Evolutionary conservation across 176 grass and related monocot species (phyloP), one percentile per base, ranked within the genome.

Genomic region (Luzula sylvatica): DNA sequence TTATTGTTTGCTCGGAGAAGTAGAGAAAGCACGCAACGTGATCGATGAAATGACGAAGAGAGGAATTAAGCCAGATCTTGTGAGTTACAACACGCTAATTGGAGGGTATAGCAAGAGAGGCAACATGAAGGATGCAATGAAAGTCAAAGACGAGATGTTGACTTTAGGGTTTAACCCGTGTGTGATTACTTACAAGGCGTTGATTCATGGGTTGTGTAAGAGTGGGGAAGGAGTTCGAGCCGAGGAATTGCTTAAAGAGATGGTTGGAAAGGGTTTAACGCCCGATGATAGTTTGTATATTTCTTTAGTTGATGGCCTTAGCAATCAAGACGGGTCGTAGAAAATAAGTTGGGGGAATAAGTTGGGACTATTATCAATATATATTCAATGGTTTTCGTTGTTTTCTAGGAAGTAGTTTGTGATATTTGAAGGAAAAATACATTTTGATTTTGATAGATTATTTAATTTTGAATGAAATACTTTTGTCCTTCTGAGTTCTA

Each of bases 31-130:
- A 0, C 58, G 53, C 5, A 42, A 5, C 11, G 15, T 87, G 58
- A 82, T 87, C 55, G 72, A 72, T 42, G 65, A 87, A 43, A 87
- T 87, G 83, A 61, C 46, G 55, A 78, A 78, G 57, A 66, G 58
- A 46, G 78, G 78, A 65, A 87, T 87, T 69, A 42, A 74, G 48
- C 83, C 78, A 45, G 83, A 87, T 21, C 83, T 87, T 25, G 53
- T 87, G 1, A 82, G 65, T 67, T 87, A 87, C 65, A 87, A 82
- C 69, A 82, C 73, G 3, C 73, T 87, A 27, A 74, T 82, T 61
- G 76, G 78, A 0, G 78, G 78, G 14, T 82, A 87, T 58, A 82
- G 73, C 58, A 75, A 66, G 78, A 82, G 73, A 57, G 83, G 83
- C 69, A 56, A 78, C 65, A 66, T 87, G 32, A 87, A 82, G 58